Conservation (phyloP, 1,284 basidiomycete species). For the Irpex sp. region DNA sequence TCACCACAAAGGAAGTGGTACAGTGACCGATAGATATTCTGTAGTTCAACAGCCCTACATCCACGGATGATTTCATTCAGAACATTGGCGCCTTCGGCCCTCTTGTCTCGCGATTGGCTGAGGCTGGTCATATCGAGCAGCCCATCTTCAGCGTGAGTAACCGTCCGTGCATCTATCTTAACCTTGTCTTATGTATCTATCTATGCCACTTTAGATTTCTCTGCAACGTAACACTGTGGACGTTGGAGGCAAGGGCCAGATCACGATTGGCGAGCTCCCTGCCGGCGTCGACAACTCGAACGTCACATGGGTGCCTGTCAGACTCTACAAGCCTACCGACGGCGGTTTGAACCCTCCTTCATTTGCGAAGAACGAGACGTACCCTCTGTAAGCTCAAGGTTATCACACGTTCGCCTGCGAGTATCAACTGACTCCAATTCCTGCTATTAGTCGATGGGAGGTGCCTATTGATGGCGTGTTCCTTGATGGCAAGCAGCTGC, state of each 20-base stretch:
- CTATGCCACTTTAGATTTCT: too few relatives aligned
- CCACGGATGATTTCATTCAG: slow-evolving; percentile 38
- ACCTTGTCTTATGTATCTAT: too few relatives aligned
- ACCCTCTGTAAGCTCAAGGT: slow-evolving; percentile 27
- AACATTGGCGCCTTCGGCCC: slow-evolving; percentile 40
- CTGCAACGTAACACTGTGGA: slow-evolving; percentile 39
- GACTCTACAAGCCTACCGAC: slow-evolving; percentile 32
- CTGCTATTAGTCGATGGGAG: slow-evolving; percentile 48
- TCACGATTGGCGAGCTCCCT: slow-evolving; percentile 39
- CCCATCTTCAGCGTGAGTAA: slow-evolving; percentile 42
- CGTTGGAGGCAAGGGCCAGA: slow-evolving; percentile 32
- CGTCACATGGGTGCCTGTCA: slow-evolving; percentile 41
- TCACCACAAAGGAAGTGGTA: background rate
- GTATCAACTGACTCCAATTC: background rate
- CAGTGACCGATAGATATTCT: background rate
- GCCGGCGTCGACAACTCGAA: slow-evolving; percentile 33
- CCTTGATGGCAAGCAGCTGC: slow-evolving; percentile 48
- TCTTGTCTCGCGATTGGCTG: slow-evolving; percentile 41
- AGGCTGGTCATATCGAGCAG: slow-evolving; percentile 36
- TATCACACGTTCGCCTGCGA: background rate
- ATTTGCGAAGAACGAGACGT: slow-evolving; percentile 33
- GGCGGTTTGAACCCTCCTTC: slow-evolving; percentile 34
- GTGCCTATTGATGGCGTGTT: slow-evolving; percentile 52
- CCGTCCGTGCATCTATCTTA: too few relatives aligned
- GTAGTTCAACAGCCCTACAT: slow-evolving; percentile 25